phyloP scores from a whole-genome alignment of 2,329 filamentous ascomycete genomes.

The Pseudogymnoascus sp. region DNA sequence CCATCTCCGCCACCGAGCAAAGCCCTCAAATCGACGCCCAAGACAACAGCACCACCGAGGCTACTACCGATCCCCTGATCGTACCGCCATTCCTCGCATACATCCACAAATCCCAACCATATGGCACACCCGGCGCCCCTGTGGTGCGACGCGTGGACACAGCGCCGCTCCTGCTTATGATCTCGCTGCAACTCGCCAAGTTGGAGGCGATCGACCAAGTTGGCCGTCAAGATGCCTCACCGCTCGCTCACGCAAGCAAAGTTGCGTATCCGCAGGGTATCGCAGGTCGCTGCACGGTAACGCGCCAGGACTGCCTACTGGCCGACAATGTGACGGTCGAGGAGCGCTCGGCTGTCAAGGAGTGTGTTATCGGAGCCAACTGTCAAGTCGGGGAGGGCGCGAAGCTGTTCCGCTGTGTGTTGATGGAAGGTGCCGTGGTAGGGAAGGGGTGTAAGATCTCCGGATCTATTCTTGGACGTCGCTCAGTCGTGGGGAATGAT shows the following conservation, averaged over 20 bases:
- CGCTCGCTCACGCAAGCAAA: slow-evolving; percentile 71
- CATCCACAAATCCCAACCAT: slow-evolving; percentile 54
- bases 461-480: slow-evolving; percentile 75
- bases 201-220: slow-evolving; percentile 62
- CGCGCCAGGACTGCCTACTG: slow-evolving; percentile 71
- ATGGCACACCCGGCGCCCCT: slow-evolving; percentile 37
- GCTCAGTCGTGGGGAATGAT: slow-evolving; percentile 75
- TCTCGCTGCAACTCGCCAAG: slow-evolving; percentile 82
- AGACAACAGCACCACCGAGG: slow-evolving; percentile 14
- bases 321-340: slow-evolving; percentile 85
- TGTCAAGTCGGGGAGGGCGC: slow-evolving; percentile 83
- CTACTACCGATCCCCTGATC: slow-evolving; percentile 29
- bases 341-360: slow-evolving; percentile 86
- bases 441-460: slow-evolving; percentile 79
- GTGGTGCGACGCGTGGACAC: slow-evolving; percentile 86
- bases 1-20: slow-evolving; percentile 5
- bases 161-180: slow-evolving; percentile 67
- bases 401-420: slow-evolving; percentile 73
- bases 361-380: slow-evolving; percentile 78
- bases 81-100: slow-evolving; percentile 76
- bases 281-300: slow-evolving; percentile 72
- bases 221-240: slow-evolving; percentile 50
- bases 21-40: slow-evolving; percentile 12
- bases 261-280: slow-evolving; percentile 77
- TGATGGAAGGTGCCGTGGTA: slow-evolving; percentile 88